Base-by-base conservation (phyloP, 2,329 filamentous ascomycete species). In the Phoma sp. region DNA sequence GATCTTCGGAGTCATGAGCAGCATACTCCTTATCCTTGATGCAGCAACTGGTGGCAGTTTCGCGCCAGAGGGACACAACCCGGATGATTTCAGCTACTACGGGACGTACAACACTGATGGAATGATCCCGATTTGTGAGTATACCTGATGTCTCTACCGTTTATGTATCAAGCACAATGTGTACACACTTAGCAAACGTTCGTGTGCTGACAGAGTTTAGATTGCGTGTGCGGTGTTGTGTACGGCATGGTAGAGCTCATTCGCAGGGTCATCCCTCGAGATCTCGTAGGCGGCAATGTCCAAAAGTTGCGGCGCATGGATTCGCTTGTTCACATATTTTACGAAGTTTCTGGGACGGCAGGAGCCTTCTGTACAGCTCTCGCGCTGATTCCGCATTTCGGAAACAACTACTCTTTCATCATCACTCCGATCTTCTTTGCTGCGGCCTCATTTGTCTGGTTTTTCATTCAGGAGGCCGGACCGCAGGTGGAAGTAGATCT, bases 221-320 rank as follows among this genome's bases (percentile, higher is more conserved):
- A 59, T 37, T 67, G 65, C 25, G 61, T 68, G 30, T 67, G 62
- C 32, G 65, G 65, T 56, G 57, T 68, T 33, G 65, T 66, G 3
- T 68, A 70, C 36, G 79, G 79, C 35, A 82, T 82, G 80, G 78
- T 82, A 10, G 80, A 83, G 64, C 71, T 82, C 25, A 80, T 82
- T 50, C 75, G 80, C 11, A 71, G 79, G 32, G 78, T 82, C 39
- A 82, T 83, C 35, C 80, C 80, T 2, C 69, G 79, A 33, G 80
- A 83, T 53, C 79, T 82, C 30, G 80, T 82, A 1, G 80, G 80
- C 22, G 80, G 80, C 32, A 76, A 82, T 52, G 73, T 82, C 1
- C 76, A 79, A 41, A 82, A 82, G 59, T 69, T 82, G 13, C 74
- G 78, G 42, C 76, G 75, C 29, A 78, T 82, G 76, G 80, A 72